A percentile compares a stretch with the other conserved stretches of the same genome.
Conservation (phyloP, 1,284 basidiomycete species). For the Meira miltonrushii region DNA sequence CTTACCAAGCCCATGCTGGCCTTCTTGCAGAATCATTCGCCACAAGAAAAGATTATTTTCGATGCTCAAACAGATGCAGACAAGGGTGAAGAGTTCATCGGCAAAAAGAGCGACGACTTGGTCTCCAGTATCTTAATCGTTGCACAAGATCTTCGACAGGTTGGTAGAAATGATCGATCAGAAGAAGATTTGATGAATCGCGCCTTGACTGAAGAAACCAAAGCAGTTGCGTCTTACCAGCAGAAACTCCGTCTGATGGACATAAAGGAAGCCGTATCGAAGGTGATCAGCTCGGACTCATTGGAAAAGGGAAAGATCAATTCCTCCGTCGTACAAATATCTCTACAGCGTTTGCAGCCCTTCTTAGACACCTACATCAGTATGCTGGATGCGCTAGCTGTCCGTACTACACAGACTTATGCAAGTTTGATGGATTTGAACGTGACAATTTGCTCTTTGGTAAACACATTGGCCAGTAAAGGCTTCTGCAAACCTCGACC, state of each 20-base stretch:
- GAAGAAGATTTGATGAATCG: constrained; percentile 24
- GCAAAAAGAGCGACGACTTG: constrained; percentile 20
- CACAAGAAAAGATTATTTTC: no score
- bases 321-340: constrained; percentile 15
- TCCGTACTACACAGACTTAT: constrained; percentile 60
- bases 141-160: constrained; percentile 38
- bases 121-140: constrained; percentile 45
- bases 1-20: no score
- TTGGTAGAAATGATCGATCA: constrained; percentile 3
- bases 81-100: background rate
- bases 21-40: no score
- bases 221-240: constrained; percentile 18
- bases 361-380: constrained; percentile 38
- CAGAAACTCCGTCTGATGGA: constrained; percentile 22
- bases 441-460: constrained; percentile 69
- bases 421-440: constrained; percentile 77
- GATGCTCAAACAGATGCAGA: background rate
- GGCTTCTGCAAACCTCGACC: constrained; percentile 66
- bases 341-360: constrained; percentile 29
- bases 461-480: constrained; percentile 70
- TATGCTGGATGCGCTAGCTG: constrained; percentile 55
- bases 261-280: constrained; percentile 19
- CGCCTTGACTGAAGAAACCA: constrained; percentile 20
- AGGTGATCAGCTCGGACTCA: no score
- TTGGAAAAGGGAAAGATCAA: background rate